phyloP scores from a whole-genome alignment of 2,329 filamentous ascomycete species.

The Phoma sp. region DNA sequence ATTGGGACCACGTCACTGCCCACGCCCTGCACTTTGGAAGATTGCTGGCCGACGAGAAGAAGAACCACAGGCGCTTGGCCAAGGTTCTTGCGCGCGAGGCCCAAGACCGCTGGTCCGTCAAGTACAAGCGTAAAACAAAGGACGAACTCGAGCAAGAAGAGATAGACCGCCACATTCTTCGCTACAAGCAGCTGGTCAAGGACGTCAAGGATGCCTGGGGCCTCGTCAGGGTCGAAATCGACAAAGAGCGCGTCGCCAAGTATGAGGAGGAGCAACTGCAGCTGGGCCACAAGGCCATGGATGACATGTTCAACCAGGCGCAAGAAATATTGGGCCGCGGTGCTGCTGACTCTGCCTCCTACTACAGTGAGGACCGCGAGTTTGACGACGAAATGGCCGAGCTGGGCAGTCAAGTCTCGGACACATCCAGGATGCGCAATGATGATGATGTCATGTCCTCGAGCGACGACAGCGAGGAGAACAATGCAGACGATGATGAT shows the following conservation, averaged over 20 bases:
- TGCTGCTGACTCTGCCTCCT: conserved; percentile 44
- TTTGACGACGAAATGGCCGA: conserved; percentile 52
- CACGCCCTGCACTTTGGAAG: conserved; percentile 82
- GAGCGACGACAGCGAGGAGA: conserved; percentile 47
- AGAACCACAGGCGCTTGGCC: conserved; percentile 75
- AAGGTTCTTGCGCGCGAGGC: conserved; percentile 82
- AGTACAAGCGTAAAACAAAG: conserved; percentile 59
- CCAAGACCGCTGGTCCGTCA: conserved; percentile 74
- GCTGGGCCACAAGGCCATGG: conserved; percentile 67
- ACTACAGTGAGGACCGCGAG: conserved; percentile 49
- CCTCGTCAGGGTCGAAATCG: conserved; percentile 63
- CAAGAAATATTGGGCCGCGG: conserved; percentile 54
- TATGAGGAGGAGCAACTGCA: conserved; percentile 68
- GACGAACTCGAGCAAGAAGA: conserved; percentile 86
- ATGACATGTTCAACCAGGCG: conserved; percentile 74
- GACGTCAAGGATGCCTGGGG: conserved; percentile 69
- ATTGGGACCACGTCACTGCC: conserved; percentile 81
- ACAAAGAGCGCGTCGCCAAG: conserved; percentile 60
- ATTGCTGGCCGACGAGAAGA: conserved; percentile 79
- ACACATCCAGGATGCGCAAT: conserved; percentile 47
- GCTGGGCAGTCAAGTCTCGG: conserved; percentile 48
- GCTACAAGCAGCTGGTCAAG: conserved; percentile 74
- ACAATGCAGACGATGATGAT: conserved; percentile 58
- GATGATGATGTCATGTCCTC: conserved; percentile 52
- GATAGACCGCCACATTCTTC: conserved; percentile 67